Conservation (phyloP, 768 basidiomycete species). For the Pisolithus marmoratus region DNA sequence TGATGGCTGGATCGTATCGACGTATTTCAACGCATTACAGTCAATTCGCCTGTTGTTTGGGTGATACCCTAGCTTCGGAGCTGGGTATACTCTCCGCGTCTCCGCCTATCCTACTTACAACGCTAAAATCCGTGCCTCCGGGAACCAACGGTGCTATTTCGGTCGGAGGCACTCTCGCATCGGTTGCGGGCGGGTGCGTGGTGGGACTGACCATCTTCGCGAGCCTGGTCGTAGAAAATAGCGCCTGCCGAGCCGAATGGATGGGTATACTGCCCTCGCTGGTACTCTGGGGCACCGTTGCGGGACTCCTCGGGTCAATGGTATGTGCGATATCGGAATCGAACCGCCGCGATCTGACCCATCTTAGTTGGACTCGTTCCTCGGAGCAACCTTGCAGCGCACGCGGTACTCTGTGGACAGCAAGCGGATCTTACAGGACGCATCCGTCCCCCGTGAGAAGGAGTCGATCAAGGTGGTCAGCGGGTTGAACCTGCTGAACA, state of each 20-base stretch:
- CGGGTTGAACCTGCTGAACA: constrained; percentile 69
- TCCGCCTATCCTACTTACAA: constrained; percentile 74
- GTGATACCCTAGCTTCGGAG: constrained; percentile 91
- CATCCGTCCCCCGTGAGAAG: constrained; percentile 26
- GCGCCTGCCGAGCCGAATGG: constrained; percentile 41
- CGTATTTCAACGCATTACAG: constrained; percentile 30
- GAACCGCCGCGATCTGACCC: not conserved
- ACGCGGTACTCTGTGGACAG: constrained; percentile 64
- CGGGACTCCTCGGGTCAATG: constrained; percentile 76
- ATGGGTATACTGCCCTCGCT: constrained; percentile 35
- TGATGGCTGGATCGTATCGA: constrained; percentile 1
- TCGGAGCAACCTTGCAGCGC: constrained; percentile 83
- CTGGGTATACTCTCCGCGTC: constrained; percentile 77
- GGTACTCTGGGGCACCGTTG: constrained; percentile 53
- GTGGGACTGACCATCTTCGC: constrained; percentile 61
- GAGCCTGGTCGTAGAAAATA: constrained; percentile 58
- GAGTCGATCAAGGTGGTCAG: constrained; percentile 52
- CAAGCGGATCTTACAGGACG: constrained; percentile 62
- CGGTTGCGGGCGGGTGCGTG: constrained; percentile 62
- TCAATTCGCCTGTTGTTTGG: constrained; percentile 84
- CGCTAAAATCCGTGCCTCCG: constrained; percentile 65
- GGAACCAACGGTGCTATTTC: constrained; percentile 92
- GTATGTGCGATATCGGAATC: constrained; percentile 35
- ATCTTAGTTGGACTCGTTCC: constrained; percentile 69
- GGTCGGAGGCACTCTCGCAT: constrained; percentile 65